These are phyloP conservation scores for Spirogloea muscicola DNA, from an alignment of 139 green algal genomes.

Conservation along the genomic window DNA sequence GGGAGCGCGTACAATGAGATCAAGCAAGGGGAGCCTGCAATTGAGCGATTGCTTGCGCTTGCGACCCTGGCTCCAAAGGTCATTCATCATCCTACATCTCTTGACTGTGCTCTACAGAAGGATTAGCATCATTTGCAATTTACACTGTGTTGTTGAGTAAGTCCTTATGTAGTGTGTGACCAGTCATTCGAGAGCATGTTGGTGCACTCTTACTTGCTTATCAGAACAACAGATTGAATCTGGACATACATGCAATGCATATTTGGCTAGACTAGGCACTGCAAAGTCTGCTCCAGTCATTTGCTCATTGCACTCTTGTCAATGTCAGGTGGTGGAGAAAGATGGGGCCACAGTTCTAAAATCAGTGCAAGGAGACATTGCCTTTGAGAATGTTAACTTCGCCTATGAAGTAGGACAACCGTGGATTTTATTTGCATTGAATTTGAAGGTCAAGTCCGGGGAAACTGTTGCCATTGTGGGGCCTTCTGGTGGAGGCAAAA, in stretches of 20 bases:
- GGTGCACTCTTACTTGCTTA: too few species aligned
- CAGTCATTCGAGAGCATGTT: too few species aligned
- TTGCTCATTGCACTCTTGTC: too few species aligned
- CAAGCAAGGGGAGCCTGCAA: slow-evolving; percentile 47
- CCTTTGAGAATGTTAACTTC: slow-evolving; percentile 7
- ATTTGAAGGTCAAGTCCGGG: slow-evolving; percentile 5
- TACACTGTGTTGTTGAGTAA: too few species aligned
- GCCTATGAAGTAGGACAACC: background rate
- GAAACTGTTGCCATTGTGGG: slow-evolving; percentile 50
- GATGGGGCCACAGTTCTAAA: background rate
- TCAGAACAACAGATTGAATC: too few species aligned
- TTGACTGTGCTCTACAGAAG: too few species aligned
- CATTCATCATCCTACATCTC: too few species aligned
- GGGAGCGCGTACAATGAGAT: slow-evolving; percentile 45
- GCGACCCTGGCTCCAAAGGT: slow-evolving; percentile 13
- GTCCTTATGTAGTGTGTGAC: too few species aligned
- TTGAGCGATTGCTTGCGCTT: slow-evolving; percentile 40
- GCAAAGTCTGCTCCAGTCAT: too few species aligned
- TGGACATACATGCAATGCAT: too few species aligned
- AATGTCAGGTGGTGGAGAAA: slow-evolving; percentile 14
- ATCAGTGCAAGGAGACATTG: background rate
- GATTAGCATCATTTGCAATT: too few species aligned
- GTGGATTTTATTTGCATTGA: background rate
- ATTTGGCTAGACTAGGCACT: too few species aligned
- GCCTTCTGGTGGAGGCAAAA: slow-evolving; percentile 51